Evolutionary conservation across 306 rosid species (phyloP), one percentile per base, ranked within the genome.

Genomic region (Acacia acuminata): DNA sequence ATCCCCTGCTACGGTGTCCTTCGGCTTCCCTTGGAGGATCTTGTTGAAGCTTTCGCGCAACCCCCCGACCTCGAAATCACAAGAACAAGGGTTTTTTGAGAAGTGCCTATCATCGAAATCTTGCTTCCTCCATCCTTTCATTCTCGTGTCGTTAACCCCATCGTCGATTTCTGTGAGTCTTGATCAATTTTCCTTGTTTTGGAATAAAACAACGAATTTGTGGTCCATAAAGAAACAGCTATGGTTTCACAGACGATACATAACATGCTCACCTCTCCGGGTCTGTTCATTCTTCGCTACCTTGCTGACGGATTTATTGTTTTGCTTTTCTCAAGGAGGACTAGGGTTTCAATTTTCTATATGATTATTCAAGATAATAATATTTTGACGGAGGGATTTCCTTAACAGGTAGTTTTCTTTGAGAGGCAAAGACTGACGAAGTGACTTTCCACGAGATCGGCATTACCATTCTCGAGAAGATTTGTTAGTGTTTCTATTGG

Each of bases 171-270:
- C 73, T 36, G 48, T 38, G 19, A 40, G 17, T 40, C 14, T 19
- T 69, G 2, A 20, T n/a, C 10, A 13, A 3, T 69, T 67, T 78
- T 42, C 79, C 50, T 16, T 16, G 43, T 48, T 84, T 81, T 77
- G 22, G 16, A 12, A 40, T 17, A 30, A 30, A 30, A 30, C 32
- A 1, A 30, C 87, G 97, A 96, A 85, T 96, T 96, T 81, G 87
- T 96, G 17, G 82, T 96, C 73, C 96, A 91, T 83, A 94, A 92
- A 82, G 99, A 96, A 78, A 98, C 97, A 22, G 99, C 99, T 27
- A 96, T 94, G 98, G 99, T 96, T 87, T 96, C 99, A 50, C 98
- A 94, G 86, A 96, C 98, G 68, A 96, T 96, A 76, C 96, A 91
- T 68, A 92, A 92, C 88, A 96, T 96, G 98, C 98, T 94, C 56